These are phyloP conservation scores for Mortierella claussenii DNA, from an alignment of 192 early-diverging fungal species.

Conservation along the genomic window DNA sequence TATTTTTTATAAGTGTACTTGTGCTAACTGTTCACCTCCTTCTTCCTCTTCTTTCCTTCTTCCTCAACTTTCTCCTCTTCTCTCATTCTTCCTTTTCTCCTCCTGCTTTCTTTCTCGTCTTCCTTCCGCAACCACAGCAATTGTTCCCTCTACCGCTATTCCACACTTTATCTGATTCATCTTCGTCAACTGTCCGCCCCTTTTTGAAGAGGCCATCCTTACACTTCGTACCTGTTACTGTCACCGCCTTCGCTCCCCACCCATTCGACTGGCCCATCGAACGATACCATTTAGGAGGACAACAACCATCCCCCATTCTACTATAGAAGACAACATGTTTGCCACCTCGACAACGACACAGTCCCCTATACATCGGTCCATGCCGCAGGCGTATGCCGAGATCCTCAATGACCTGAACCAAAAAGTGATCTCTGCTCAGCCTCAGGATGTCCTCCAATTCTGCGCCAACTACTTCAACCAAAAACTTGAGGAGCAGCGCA, in stretches of 20 bases:
- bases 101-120: too few relatives aligned
- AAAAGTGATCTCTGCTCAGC: constrained; percentile 79
- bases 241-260: background rate
- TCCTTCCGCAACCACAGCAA: too few relatives aligned
- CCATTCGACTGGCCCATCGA: background rate
- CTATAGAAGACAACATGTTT: constrained; percentile 29
- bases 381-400: constrained; percentile 59
- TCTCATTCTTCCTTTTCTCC: background rate
- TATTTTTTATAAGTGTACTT: too few relatives aligned
- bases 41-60: too few relatives aligned
- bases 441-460: constrained; percentile 91
- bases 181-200: too few relatives aligned
- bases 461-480: constrained; percentile 90
- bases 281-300: constrained; percentile 1
- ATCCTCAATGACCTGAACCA: constrained; percentile 88
- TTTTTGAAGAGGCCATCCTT: too few relatives aligned
- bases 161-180: too few relatives aligned
- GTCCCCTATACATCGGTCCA: constrained; percentile 48
- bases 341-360: constrained; percentile 38
- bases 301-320: background rate
- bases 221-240: background rate
- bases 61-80: background rate
- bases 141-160: too few relatives aligned
- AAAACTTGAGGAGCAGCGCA: constrained; percentile 86
- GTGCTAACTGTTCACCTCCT: too few relatives aligned